These are phyloP conservation scores for Xylariomycetidae sp. DNA, from an alignment of 2,329 filamentous ascomycete genomes.

Conservation along the genomic window DNA sequence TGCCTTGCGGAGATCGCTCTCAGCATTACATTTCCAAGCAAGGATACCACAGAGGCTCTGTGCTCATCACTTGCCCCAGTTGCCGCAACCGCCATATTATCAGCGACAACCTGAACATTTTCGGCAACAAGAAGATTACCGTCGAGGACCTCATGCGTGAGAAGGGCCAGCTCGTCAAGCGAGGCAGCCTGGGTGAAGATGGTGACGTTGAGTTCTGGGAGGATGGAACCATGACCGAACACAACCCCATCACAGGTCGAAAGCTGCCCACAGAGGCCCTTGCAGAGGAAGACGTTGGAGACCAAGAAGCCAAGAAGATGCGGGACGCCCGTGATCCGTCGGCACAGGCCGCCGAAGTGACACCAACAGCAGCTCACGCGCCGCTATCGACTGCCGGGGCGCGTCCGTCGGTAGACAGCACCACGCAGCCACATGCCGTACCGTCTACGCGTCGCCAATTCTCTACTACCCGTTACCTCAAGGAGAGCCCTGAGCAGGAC, in stretches of 20 bases:
- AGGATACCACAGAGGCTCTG: conserved; percentile 86
- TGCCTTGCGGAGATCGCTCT: conserved; percentile 74
- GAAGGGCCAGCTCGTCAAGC: conserved; percentile 68
- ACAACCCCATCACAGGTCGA: conserved; percentile 1
- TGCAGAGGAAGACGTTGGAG: neutral
- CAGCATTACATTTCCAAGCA: conserved; percentile 86
- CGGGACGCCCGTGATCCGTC: conserved; percentile 12
- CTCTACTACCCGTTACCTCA: too few relatives aligned
- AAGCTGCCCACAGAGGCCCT: neutral
- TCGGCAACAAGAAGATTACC: conserved; percentile 63
- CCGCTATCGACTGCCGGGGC: conserved; percentile 6
- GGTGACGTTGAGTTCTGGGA: conserved; percentile 94
- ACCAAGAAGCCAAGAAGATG: neutral
- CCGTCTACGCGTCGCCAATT: conserved; percentile 22
- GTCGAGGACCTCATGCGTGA: conserved; percentile 73
- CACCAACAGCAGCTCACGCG: conserved; percentile 4
- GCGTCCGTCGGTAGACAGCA: conserved; percentile 12
- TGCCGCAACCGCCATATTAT: conserved; percentile 90
- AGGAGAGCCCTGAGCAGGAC: too few relatives aligned
- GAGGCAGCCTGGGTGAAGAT: conserved; percentile 63
- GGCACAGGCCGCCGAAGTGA: conserved; percentile 10
- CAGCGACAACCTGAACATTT: conserved; percentile 77
- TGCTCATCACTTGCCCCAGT: conserved; percentile 79
- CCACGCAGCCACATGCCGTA: conserved; percentile 5
- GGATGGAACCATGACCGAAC: conserved; percentile 48